Evolutionary conservation across 2,329 filamentous ascomycete species (phyloP), one percentile per base, ranked within the genome.

Genomic region (Apiospora marii): DNA sequence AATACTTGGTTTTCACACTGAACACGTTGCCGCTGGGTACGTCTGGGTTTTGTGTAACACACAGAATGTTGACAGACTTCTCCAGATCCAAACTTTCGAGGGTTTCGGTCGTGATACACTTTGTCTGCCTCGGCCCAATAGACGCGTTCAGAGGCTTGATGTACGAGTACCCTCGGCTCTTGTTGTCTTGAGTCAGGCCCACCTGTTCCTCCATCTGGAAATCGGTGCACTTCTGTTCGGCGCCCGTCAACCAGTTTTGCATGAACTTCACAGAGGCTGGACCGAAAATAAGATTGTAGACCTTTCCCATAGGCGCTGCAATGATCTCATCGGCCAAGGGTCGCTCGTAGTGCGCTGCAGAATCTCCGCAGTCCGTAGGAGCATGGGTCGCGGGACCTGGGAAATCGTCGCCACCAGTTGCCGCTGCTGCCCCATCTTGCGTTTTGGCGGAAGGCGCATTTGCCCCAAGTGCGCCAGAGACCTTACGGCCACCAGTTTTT

Each of bases 1-100:
- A 98, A 80, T 98, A 99, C 77, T 93, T 94, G 3, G 96, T 99
- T 83, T 98, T 98, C 67, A 94, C 93, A 49, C 90, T 89, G 80
- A 99, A 99, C 4, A 97, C 90, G 79, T 95, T 97, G 46, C 96
- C 96, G 80, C 92, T 98, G 0, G 96, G 96, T 1, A 99, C 96
- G 81, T 99, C 97, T 0, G 96, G 96, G 19, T 93, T 99, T 79
- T 96, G 93, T 0, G 95, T 98, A 43, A 91, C 92, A 72, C 94
- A 91, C 3, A 91, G 91, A n/a, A 99, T 87, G 70, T 92, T 93
- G 72, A 98, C 90, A 2, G 93, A 90, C 81, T 95, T 97, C 72
- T 98, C 96, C 22, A 97, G 86, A 80, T 99, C 96, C 43, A 97
- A 86, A 67, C 89, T 87, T 73, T 98, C 95, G n/a, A 99, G 80